phyloP scores from a whole-genome alignment of 139 green algal species.

The Astrephomene gubernaculifera region DNA sequence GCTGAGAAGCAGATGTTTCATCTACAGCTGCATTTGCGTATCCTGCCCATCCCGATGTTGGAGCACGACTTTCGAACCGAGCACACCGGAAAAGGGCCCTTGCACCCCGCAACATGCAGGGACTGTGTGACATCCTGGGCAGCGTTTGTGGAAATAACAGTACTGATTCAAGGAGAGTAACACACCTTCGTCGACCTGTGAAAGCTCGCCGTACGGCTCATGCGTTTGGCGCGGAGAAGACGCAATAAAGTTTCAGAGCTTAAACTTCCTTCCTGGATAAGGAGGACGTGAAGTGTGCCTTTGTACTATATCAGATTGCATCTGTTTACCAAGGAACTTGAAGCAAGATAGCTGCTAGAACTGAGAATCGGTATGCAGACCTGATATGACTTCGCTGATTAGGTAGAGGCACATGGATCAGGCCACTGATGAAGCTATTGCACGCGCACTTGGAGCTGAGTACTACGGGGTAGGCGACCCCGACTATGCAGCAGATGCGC shows the following conservation, averaged over 20 bases:
- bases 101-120: neutral
- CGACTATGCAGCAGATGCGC: constrained; percentile 8
- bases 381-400: constrained; percentile 3
- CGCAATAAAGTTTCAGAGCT: neutral
- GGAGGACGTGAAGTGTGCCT: neutral
- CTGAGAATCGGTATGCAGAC: too few species aligned
- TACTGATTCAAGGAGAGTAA: too few species aligned
- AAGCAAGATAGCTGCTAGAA: too few species aligned
- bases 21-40: constrained; percentile 18
- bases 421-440: constrained; percentile 22
- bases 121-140: neutral
- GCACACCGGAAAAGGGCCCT: neutral
- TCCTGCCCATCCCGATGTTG: neutral
- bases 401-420: constrained; percentile 28
- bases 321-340: too few species aligned
- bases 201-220: neutral
- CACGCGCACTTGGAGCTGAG: constrained; percentile 1
- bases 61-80: neutral
- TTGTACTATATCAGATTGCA: neutral
- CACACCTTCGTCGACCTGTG: too few species aligned
- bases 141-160: too few species aligned
- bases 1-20: neutral
- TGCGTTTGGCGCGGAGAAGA: neutral
- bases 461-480: constrained; percentile 5
- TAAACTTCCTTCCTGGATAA: neutral